Base-by-base conservation (phyloP, 2,329 filamentous ascomycete genomes). In the Cytospora chrysosperma region DNA sequence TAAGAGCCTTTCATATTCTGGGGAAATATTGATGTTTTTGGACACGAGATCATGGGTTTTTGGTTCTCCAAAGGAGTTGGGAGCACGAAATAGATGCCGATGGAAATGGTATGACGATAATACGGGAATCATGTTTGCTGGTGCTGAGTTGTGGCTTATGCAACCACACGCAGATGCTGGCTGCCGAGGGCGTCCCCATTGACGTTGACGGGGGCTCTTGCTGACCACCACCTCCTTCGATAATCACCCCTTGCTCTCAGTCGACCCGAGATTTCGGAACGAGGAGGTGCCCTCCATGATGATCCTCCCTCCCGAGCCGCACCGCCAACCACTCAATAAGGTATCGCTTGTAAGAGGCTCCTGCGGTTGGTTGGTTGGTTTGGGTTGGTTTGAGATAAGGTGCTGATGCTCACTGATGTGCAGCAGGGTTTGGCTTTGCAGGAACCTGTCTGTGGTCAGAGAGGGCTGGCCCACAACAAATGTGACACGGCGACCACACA, bases 371-470 rank as follows among this genome's bases (percentile, higher is more conserved):
- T 19, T n/a, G n/a, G n/a, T n/a, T n/a, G n/a, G n/a, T n/a, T n/a
- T n/a, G n/a, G n/a, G n/a, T n/a, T n/a, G n/a, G n/a, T 27, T 32
- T 30, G 9, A 17, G 6, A 32, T 32, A 54, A 54, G 26, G 51
- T 54, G 51, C 51, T 54, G 51, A 54, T 32, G 51, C 51, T 54
- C 54, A 7, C 50, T 62, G 60, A 62, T 54, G 54, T 62, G 60
- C 60, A 62, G 54, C 37, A 50, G 13, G 15, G 32, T 27, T n/a
- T 49, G 57, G 49, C 28, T 30, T 30, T n/a, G n/a, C n/a, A n/a
- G n/a, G n/a, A n/a, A n/a, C n/a, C n/a, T n/a, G n/a, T n/a, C n/a
- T n/a, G n/a, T n/a, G n/a, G n/a, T n/a, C n/a, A n/a, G n/a, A n/a
- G n/a, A 26, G 32, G 49, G 28, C 28, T 30, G 24, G 21, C 2